These are phyloP conservation scores for Pythium utonaiense DNA, from an alignment of 352 stramenopile genomes.

Conservation along the genomic window DNA sequence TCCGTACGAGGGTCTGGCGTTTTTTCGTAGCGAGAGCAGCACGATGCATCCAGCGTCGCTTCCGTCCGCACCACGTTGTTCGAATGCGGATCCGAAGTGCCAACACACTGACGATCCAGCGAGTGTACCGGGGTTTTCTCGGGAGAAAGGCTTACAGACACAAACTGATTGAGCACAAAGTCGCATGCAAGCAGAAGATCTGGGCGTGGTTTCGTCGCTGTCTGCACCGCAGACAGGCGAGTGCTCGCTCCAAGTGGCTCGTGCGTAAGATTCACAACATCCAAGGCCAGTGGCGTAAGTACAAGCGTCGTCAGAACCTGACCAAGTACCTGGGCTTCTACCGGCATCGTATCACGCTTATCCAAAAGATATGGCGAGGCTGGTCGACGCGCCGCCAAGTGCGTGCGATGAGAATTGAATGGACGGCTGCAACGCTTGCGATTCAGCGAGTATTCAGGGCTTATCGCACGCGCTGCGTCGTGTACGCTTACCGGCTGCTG, in stretches of 20 bases:
- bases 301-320: conserved; percentile 31
- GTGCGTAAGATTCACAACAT: conserved; percentile 47
- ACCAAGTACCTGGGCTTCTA: conserved; percentile 39
- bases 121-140: conserved; percentile 39
- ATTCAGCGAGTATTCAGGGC: conserved; percentile 50
- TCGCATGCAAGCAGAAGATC: conserved; percentile 24
- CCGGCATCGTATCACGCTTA: conserved; percentile 26
- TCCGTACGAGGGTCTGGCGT: conserved; percentile 24
- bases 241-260: conserved; percentile 37
- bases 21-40: conserved; percentile 29
- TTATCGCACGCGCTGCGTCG: conserved; percentile 26
- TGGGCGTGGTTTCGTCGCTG: conserved; percentile 54
- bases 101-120: conserved; percentile 45
- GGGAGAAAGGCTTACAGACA: conserved; percentile 23
- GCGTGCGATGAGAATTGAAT: conserved; percentile 19
- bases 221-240: conserved; percentile 31
- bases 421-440: conserved; percentile 27
- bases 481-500: conserved; percentile 28
- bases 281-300: conserved; percentile 57
- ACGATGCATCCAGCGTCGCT: conserved; percentile 43
- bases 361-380: conserved; percentile 47
- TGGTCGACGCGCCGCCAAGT: conserved; percentile 37
- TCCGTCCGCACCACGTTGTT: conserved; percentile 27
- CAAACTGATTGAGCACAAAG: conserved; percentile 22
- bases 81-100: conserved; percentile 28